phyloP scores from a whole-genome alignment of 208 protist species.

The Phytomonas sp. region DNA sequence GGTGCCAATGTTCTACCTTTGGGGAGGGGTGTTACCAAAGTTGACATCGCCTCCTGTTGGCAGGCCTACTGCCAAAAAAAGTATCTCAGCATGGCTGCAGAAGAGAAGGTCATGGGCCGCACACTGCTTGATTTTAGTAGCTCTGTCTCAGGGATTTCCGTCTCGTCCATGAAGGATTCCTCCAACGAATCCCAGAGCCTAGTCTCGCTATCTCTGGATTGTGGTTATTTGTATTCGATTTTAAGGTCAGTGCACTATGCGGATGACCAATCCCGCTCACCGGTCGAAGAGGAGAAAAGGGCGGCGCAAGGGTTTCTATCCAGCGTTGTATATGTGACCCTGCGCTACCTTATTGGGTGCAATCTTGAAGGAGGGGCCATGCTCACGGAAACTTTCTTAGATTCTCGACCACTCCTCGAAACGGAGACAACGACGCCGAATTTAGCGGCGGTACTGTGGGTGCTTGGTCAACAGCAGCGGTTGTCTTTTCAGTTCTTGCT shows the following conservation, averaged over 20 bases:
- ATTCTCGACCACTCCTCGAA: constrained; percentile 45
- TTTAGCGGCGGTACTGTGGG: constrained; percentile 61
- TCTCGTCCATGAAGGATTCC: not conserved
- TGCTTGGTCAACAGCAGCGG: constrained; percentile 36
- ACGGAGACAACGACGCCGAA: constrained; percentile 33
- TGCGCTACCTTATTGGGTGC: constrained; percentile 76
- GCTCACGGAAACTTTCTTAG: constrained; percentile 53
- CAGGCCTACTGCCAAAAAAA: constrained; percentile 76
- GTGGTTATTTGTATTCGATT: constrained; percentile 48
- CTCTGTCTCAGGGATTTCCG: not conserved
- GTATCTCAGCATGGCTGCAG: constrained; percentile 30
- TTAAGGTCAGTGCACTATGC: constrained; percentile 72
- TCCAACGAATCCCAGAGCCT: not conserved
- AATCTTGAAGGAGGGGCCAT: constrained; percentile 32
- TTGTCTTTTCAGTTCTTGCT: constrained; percentile 28
- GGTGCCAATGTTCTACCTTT: constrained; percentile 65
- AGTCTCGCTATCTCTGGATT: constrained; percentile 42
- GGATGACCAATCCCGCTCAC: constrained; percentile 55
- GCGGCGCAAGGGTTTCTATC: constrained; percentile 52
- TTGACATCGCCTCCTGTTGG: constrained; percentile 82
- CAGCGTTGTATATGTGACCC: constrained; percentile 45
- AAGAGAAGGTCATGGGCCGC: constrained; percentile 37
- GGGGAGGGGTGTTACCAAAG: constrained; percentile 69
- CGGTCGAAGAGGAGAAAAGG: constrained; percentile 58
- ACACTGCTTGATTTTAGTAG: constrained; percentile 12